Evolutionary conservation across 306 rosid species (phyloP).

Genomic region (Fagus crenata): DNA sequence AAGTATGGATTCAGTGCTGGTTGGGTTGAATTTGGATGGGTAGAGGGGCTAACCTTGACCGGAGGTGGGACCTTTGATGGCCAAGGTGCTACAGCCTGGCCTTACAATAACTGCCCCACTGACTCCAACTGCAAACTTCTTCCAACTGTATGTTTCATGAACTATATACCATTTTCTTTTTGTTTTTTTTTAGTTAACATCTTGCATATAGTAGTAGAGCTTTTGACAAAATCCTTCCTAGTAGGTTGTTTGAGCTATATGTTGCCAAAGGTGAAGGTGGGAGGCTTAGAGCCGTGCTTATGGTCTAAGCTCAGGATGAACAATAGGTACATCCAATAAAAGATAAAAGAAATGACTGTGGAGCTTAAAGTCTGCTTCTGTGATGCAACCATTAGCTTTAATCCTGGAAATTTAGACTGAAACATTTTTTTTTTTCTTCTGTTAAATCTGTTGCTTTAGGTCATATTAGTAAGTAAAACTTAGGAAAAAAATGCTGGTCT

Average conservation of each 20-base stretch:
- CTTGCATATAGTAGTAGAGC: neutral
- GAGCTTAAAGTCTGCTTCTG: neutral
- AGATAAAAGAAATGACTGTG: neutral
- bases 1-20: constrained; percentile 39
- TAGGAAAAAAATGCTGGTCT: neutral
- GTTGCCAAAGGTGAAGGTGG: neutral
- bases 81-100: constrained; percentile 54
- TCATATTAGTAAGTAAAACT: neutral
- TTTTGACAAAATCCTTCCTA: neutral
- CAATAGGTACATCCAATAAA: neutral
- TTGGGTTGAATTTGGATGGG: constrained; percentile 43
- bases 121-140: constrained; percentile 49
- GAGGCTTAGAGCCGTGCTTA: neutral
- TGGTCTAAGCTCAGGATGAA: neutral
- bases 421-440: neutral
- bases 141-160: constrained; percentile 40
- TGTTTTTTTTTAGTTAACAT: neutral
- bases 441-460: neutral
- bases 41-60: constrained; percentile 43
- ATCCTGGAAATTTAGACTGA: neutral
- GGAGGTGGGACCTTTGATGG: constrained; percentile 60
- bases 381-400: neutral
- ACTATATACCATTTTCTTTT: neutral
- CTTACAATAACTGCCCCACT: constrained; percentile 41
- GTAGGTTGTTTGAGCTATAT: neutral